A percentile compares a stretch with the other conserved stretches of the same genome.
phyloP scores from a whole-genome alignment of 148 eudicot genomes.

The Arctostaphylos glauca region DNA sequence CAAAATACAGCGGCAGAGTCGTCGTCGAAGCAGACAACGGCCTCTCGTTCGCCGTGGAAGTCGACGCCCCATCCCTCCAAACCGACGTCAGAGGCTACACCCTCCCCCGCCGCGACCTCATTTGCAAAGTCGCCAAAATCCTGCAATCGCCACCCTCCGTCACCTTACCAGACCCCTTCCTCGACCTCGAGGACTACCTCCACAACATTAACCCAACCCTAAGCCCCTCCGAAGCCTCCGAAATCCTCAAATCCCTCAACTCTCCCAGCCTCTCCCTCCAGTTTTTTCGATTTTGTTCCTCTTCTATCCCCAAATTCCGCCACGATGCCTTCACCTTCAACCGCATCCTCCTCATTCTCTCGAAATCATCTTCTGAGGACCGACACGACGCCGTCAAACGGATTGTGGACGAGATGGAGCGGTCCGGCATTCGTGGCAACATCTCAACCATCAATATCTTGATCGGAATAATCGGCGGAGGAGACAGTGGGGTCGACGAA shows the following conservation, averaged over 20 bases:
- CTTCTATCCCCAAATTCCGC: constrained; percentile 52
- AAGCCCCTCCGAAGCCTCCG: constrained; percentile 65
- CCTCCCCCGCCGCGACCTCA: constrained; percentile 83
- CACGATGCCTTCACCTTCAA: constrained; percentile 75
- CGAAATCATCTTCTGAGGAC: constrained; percentile 34
- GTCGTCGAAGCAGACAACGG: constrained; percentile 44
- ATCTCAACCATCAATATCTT: constrained; percentile 80
- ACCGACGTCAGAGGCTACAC: constrained; percentile 66
- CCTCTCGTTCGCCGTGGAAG: constrained; percentile 53
- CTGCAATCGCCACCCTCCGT: constrained; percentile 39
- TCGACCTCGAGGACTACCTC: constrained; percentile 21
- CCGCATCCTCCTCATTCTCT: constrained; percentile 58
- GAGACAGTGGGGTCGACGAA: constrained; percentile 28
- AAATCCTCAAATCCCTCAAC: constrained; percentile 65
- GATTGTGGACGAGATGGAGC: constrained; percentile 58
- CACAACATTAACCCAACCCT: constrained; percentile 47
- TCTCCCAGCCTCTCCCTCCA: constrained; percentile 52
- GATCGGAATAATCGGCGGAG: constrained; percentile 52
- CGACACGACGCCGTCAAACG: constrained; percentile 30
- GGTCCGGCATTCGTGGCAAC: constrained; percentile 46
- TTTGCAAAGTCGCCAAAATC: constrained; percentile 56
- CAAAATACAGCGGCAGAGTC: constrained; percentile 71
- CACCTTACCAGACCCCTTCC: constrained; percentile 42
- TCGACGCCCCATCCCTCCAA: constrained; percentile 38
- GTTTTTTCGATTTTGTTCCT: constrained; percentile 67